A percentile compares a stretch with the other conserved stretches of the same genome.
Conservation (phyloP, 1,139 yeast genomes). For the Pichia sp. region DNA sequence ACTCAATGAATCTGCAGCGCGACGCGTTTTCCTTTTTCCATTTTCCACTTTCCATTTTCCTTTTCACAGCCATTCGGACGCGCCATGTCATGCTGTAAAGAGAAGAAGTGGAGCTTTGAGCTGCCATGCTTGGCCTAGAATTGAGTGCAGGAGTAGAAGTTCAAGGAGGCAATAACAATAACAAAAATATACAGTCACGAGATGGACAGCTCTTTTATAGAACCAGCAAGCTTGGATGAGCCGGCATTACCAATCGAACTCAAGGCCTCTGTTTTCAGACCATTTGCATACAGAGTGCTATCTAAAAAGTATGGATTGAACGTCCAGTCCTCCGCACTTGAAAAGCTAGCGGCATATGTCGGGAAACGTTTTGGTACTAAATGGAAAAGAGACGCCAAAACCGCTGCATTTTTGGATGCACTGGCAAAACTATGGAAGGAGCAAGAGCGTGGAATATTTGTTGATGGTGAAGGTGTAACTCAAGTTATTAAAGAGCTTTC, state of each 20-base stretch:
- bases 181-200: too few species aligned
- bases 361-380: constrained; percentile 76
- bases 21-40: too few species aligned
- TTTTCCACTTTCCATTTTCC: too few species aligned
- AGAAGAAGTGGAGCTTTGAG: too few species aligned
- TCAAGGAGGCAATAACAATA: too few species aligned
- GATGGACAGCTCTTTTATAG: constrained; percentile 7
- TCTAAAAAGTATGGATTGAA: constrained; percentile 92
- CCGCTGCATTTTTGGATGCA: constrained; percentile 68
- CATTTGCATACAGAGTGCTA: constrained; percentile 80
- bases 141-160: too few species aligned
- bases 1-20: too few species aligned
- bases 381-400: constrained; percentile 69
- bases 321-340: constrained; percentile 78
- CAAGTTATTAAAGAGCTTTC: constrained; percentile 52
- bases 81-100: too few species aligned
- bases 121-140: too few species aligned
- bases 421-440: constrained; percentile 81
- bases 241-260: constrained; percentile 61
- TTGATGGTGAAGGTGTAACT: constrained; percentile 66
- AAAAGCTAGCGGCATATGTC: constrained; percentile 60
- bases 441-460: constrained; percentile 78
- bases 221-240: constrained; percentile 8
- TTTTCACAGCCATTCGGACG: too few species aligned
- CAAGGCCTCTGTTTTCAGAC: constrained; percentile 77